Evolutionary conservation across 1,139 yeast genomes (phyloP).

Genomic region (Ogataea hybrid): DNA sequence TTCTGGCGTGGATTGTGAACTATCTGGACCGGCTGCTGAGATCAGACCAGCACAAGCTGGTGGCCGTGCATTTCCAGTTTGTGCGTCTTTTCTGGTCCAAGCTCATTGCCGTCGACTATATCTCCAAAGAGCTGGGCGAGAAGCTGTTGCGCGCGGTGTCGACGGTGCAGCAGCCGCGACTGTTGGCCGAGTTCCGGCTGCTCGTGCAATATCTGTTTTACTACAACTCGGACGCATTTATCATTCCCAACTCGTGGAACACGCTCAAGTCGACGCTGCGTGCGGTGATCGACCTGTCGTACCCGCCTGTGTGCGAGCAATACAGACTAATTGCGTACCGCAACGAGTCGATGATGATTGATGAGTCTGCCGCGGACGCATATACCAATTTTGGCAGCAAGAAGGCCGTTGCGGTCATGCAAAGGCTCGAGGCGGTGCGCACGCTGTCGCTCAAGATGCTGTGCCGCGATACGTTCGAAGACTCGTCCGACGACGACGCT

Average conservation of each 20-base stretch:
- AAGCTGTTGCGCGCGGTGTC: conserved; percentile 37
- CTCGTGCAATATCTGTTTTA: conserved; percentile 51
- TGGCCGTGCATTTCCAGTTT: conserved; percentile 48
- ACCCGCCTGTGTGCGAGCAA: conserved; percentile 45
- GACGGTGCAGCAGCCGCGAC: conserved; percentile 16
- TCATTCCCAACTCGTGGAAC: conserved; percentile 77
- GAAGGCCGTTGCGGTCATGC: conserved; percentile 18
- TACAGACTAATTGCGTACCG: conserved; percentile 62
- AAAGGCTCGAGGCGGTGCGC: conserved; percentile 23
- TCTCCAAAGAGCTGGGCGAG: conserved; percentile 62
- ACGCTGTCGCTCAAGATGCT: conserved; percentile 15
- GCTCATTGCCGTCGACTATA: conserved; percentile 48
- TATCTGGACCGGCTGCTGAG: conserved; percentile 49
- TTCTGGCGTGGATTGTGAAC: conserved; percentile 61
- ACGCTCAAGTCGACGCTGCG: conserved; percentile 52
- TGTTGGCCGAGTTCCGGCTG: conserved; percentile 29
- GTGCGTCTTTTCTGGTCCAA: conserved; percentile 73
- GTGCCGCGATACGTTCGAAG: conserved; percentile 27
- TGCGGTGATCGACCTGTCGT: conserved; percentile 38
- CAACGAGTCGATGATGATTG: conserved; percentile 69
- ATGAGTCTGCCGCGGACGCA: conserved; percentile 28
- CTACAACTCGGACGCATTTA: conserved; percentile 64
- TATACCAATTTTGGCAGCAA: conserved; percentile 12
- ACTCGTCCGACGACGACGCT: conserved; percentile 15
- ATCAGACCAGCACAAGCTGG: conserved; percentile 22